Base-by-base conservation (phyloP, 371 early-diverging fungal genomes). In the Phascolomyces articulosus region DNA sequence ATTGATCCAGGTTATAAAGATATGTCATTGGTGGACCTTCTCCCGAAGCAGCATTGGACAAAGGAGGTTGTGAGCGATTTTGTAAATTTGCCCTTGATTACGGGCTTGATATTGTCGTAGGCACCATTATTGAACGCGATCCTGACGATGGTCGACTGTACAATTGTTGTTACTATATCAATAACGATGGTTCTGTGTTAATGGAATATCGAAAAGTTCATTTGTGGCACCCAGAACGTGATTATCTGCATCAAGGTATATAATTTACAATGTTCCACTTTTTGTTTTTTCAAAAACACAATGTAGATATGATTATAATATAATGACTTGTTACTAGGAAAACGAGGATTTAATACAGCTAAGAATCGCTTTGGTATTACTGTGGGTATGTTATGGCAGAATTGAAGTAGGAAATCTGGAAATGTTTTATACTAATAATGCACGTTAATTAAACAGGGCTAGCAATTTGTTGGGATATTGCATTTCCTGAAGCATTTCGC, bases 151-250 rank as follows among this genome's bases (percentile, higher is more conserved):
- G 60, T 2, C 41, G 62, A 11, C 34, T 75, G 1, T 72, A 77
- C 40, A 77, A 80, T 47, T 66, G 60, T 11, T 59, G 71, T 15
- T 70, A 70, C 40, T 80, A 80, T 24, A 71, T 80, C 13, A 77
- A 77, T 53, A 65, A 68, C 29, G 65, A 59, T 29, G 80, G 80
- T n/a, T 13, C 62, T 18, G 61, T 80, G 0, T 51, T 80, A 23
- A 23, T 76, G 11, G 53, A 65, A 2, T 80, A 80, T 53, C 64
- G 69, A 26, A 80, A 80, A 55, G 66, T 71, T 0, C 79, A 79
- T 47, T 51, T 79, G 2, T 79, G 79, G 79, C 74, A 72, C 57
- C 64, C 72, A 18, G 79, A 79, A 20, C 63, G 79, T 13, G 58
- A 63, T 20, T 70, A 66, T 20, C 49, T 73, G 18, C 67, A 44